Percentiles rank a stretch among this genome's conserved stretches.
These are phyloP conservation scores for Neofusicoccum umdonicola DNA, from an alignment of 2,329 filamentous ascomycete genomes.

Conservation along the genomic window DNA sequence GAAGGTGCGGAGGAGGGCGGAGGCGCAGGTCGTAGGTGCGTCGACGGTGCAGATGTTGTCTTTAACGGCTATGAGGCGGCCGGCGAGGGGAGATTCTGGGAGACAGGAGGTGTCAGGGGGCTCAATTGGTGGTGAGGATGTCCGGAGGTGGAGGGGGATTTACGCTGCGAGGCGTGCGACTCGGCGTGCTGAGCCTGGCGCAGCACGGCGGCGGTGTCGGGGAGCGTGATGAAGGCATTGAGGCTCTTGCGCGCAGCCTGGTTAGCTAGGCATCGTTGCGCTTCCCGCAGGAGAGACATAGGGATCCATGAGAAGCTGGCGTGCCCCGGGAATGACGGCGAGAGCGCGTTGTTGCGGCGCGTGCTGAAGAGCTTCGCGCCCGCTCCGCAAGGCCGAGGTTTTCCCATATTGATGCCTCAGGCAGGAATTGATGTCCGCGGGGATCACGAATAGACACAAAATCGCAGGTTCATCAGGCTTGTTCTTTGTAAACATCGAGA, in stretches of 20 bases:
- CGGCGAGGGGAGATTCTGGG: constrained; percentile 23
- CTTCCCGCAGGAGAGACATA: constrained; percentile 39
- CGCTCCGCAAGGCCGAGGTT: no score
- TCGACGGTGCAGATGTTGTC: constrained; percentile 51
- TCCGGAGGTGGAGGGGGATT: background rate
- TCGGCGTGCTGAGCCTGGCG: constrained; percentile 24
- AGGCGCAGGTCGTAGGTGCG: constrained; percentile 74
- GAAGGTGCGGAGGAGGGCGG: constrained; percentile 66
- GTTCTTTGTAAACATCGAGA: no score
- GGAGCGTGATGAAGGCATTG: constrained; percentile 39
- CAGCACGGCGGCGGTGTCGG: constrained; percentile 25
- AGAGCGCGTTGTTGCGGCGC: background rate
- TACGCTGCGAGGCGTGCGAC: background rate
- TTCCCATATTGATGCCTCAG: background rate
- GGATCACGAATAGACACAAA: no score
- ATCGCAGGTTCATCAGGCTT: no score
- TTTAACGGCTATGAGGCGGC: constrained; percentile 46
- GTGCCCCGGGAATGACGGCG: background rate
- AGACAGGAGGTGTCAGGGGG: background rate
- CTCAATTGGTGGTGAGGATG: background rate
- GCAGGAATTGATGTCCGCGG: background rate
- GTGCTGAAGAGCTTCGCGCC: background rate
- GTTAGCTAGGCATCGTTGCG: constrained; percentile 35
- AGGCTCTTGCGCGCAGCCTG: constrained; percentile 31
- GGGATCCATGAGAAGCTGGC: constrained; percentile 12